Percentiles rank a stretch among this genome's conserved stretches.
Evolutionary conservation across 2,329 filamentous ascomycete genomes (phyloP).

Genomic region (Cladosporium colombiae): DNA sequence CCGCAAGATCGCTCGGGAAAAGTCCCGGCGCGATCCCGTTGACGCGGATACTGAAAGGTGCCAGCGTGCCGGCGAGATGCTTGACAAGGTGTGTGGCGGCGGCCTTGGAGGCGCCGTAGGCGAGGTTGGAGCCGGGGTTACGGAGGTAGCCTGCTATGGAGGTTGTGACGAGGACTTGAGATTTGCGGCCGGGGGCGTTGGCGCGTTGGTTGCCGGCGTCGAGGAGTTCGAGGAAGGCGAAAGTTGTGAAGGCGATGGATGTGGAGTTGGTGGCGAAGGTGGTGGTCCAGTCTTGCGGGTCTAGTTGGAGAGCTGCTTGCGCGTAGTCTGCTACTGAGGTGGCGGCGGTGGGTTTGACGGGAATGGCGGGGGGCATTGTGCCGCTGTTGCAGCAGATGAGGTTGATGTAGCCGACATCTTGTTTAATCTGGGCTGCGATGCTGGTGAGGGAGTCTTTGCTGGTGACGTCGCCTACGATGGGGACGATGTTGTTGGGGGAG

Average conservation of each 20-base stretch:
- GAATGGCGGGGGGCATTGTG: constrained; percentile 24
- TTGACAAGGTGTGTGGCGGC: constrained; percentile 53
- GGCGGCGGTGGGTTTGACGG: constrained; percentile 16
- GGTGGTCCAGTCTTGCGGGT: constrained; percentile 26
- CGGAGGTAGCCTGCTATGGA: constrained; percentile 50
- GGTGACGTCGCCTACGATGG: constrained; percentile 48
- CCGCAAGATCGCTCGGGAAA: constrained; percentile 65
- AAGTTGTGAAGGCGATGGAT: constrained; percentile 40
- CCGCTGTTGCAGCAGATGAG: constrained; percentile 44
- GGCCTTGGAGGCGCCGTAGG: constrained; percentile 51
- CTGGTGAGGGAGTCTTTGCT: constrained; percentile 43
- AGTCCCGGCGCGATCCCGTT: constrained; percentile 57
- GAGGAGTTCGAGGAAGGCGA: constrained; percentile 46
- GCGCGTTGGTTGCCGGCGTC: constrained; percentile 43
- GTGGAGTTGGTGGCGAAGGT: constrained; percentile 38
- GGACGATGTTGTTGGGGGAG: constrained; percentile 39
- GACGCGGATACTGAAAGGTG: constrained; percentile 47
- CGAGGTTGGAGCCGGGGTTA: constrained; percentile 38
- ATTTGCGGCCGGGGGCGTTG: constrained; percentile 32
- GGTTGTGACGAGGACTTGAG: constrained; percentile 51
- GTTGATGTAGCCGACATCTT: constrained; percentile 39
- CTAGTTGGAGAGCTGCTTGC: constrained; percentile 23
- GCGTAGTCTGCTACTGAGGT: constrained; percentile 29
- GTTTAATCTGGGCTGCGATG: constrained; percentile 40
- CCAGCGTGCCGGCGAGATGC: constrained; percentile 46